Evolutionary conservation across 441 rosid species (phyloP), one percentile per base, ranked within the genome.

Genomic region (Hura crepitans): DNA sequence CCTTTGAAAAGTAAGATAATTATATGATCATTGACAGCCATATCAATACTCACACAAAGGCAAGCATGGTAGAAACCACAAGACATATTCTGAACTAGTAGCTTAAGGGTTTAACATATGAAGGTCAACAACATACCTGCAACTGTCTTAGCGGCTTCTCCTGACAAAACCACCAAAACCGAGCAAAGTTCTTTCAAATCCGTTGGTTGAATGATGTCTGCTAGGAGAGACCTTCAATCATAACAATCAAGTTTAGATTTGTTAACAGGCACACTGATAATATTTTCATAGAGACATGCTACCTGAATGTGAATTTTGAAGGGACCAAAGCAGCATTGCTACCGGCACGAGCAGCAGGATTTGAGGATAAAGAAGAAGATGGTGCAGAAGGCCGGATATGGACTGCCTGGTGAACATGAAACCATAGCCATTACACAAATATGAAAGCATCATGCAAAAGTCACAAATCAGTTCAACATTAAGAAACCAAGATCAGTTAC

Each of bases 171-270:
- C 54, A 89, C 98, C 82, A 96, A 82, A 73, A 93, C 97, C 60
- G 99, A 91, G 85, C 99, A 96, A 80, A 93, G 96, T 67, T 91
- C 99, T 85, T 83, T 91, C 73, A 96, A 77, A 78, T 93, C 99
- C 70, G 84, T 89, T 3, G 98, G 90, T 84, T 91, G 92, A 75
- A 96, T 91, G 72, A 91, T 89, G 78, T 90, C 99, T 54, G 98
- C 98, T 75, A 96, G 81, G 73, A 93, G 92, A 53, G 98, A 93
- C 88, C 99, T 96, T 80, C 75, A 79, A 78, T 62, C 65, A 82
- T 68, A 69, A 73, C 70, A 62, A 57, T 27, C 69, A 62, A 81
- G n/a, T 66, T 84, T 65, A 88, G 90, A 66, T 77, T 49, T 31
- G 18, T 14, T 27, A 81, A 70, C 63, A 78, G 65, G 71, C 65